Evolutionary conservation across 345 rosid species (phyloP).

Genomic region (Aegle marmelos): DNA sequence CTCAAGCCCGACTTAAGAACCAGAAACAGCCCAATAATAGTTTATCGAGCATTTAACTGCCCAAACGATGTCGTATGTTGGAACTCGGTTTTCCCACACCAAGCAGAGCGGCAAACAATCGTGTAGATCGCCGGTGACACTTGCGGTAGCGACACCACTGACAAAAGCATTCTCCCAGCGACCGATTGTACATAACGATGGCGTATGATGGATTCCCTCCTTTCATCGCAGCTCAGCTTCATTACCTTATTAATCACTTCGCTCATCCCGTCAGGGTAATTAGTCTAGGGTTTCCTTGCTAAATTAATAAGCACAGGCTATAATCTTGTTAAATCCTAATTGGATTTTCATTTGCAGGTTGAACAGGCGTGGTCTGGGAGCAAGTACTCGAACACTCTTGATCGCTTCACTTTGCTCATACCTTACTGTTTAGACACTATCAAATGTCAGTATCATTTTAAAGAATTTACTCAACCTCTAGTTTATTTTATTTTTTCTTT

Average conservation of each 20-base stretch:
- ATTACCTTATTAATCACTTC: slow-evolving; percentile 62
- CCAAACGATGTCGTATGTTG: background rate
- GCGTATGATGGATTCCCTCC: slow-evolving; percentile 66
- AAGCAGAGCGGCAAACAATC: background rate
- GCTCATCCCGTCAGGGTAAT: slow-evolving; percentile 63
- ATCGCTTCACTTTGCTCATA: slow-evolving; percentile 84
- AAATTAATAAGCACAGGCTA: background rate
- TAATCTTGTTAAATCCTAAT: no score
- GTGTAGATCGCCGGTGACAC: slow-evolving; percentile 14
- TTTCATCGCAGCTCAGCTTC: slow-evolving; percentile 78
- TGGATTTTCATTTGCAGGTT: slow-evolving; percentile 43
- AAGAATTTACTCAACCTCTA: background rate
- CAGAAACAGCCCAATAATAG: background rate
- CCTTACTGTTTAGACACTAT: slow-evolving; percentile 83
- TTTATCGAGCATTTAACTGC: background rate
- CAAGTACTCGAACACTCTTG: slow-evolving; percentile 55
- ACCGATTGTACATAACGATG: slow-evolving; percentile 26
- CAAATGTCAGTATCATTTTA: slow-evolving; percentile 58
- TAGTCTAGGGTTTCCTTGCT: slow-evolving; percentile 14
- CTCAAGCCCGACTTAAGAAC: background rate
- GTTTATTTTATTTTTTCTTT: background rate
- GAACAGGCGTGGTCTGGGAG: slow-evolving; percentile 84
- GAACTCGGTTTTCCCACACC: background rate
- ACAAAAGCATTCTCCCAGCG: background rate
- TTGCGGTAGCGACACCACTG: background rate